Conservation (phyloP, 2,329 filamentous ascomycete genomes). For the Diaporthe batatas region DNA sequence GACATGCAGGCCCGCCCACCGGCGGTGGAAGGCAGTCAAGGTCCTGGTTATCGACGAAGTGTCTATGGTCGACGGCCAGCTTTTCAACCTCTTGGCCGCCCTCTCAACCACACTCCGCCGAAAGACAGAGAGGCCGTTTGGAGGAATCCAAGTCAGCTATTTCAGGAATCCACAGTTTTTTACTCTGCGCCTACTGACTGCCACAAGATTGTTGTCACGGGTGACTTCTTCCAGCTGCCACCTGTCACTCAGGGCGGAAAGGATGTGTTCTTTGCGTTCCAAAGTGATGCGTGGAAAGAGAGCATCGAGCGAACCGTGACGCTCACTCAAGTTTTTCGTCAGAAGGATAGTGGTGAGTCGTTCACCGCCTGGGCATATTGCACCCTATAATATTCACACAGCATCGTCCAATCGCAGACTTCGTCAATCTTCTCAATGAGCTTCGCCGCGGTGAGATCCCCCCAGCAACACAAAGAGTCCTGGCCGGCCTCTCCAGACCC, state of each 20-base stretch:
- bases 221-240: slow-evolving; percentile 84
- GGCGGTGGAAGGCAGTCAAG: slow-evolving; percentile 78
- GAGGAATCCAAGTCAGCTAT: slow-evolving; percentile 69
- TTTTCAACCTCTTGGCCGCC: slow-evolving; percentile 81
- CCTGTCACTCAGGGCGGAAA: slow-evolving; percentile 74
- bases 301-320: slow-evolving; percentile 81
- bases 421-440: slow-evolving; percentile 81
- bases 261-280: slow-evolving; percentile 77
- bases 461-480: slow-evolving; percentile 70
- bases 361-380: not conserved
- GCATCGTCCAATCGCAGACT: slow-evolving; percentile 56
- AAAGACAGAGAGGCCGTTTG: slow-evolving; percentile 79
- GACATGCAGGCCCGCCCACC: slow-evolving; percentile 76
- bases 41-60: slow-evolving; percentile 81
- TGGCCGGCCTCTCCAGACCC: slow-evolving; percentile 70
- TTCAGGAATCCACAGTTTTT: fast-evolving
- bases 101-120: slow-evolving; percentile 72
- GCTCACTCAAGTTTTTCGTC: slow-evolving; percentile 80
- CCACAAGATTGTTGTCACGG: slow-evolving; percentile 75
- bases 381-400: not conserved
- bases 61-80: slow-evolving; percentile 83
- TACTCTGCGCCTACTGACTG: not conserved
- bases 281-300: slow-evolving; percentile 78
- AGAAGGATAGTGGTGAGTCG: slow-evolving; percentile 66
- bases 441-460: slow-evolving; percentile 78